A percentile compares a stretch with the other conserved stretches of the same genome.
phyloP scores from a whole-genome alignment of 2,329 filamentous ascomycete genomes.

The Nigrospora oryzae region DNA sequence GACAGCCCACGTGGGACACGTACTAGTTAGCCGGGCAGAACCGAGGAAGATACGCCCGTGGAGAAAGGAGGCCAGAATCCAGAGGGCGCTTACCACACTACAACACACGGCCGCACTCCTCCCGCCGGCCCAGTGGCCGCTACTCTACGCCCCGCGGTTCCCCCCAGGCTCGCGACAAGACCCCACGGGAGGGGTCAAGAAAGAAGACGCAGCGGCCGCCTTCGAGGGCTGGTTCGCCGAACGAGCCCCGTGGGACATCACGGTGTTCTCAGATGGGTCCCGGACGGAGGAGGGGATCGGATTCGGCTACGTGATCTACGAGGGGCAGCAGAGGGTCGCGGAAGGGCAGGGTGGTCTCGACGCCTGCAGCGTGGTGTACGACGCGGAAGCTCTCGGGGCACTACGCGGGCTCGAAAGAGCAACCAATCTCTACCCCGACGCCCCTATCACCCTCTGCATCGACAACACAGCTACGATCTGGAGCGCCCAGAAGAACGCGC shows the following conservation, averaged over 20 bases:
- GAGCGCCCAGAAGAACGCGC: not conserved
- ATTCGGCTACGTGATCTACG: not conserved
- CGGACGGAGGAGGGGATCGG: not conserved
- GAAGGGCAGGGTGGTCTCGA: not conserved
- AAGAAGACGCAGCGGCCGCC: not conserved
- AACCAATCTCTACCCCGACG: not conserved
- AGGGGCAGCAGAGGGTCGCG: not conserved
- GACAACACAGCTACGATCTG: conserved; percentile 1
- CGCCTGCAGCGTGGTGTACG: not conserved
- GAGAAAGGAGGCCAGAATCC: not conserved
- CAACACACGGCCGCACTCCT: not conserved
- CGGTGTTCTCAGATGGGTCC: not conserved
- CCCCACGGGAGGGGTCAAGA: not conserved
- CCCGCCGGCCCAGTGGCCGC: not conserved
- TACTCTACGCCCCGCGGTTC: not conserved
- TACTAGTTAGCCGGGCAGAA: not conserved
- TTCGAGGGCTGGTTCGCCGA: not conserved
- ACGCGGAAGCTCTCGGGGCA: not conserved
- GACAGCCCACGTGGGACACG: not conserved
- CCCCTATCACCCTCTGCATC: not conserved
- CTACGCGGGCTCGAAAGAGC: not conserved
- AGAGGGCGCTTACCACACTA: not conserved
- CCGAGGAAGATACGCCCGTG: not conserved
- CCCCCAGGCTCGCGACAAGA: not conserved
- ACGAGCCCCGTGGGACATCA: not conserved